Evolutionary conservation across 2,329 filamentous ascomycete genomes (phyloP).

Genomic region (Lachnellula suecica): DNA sequence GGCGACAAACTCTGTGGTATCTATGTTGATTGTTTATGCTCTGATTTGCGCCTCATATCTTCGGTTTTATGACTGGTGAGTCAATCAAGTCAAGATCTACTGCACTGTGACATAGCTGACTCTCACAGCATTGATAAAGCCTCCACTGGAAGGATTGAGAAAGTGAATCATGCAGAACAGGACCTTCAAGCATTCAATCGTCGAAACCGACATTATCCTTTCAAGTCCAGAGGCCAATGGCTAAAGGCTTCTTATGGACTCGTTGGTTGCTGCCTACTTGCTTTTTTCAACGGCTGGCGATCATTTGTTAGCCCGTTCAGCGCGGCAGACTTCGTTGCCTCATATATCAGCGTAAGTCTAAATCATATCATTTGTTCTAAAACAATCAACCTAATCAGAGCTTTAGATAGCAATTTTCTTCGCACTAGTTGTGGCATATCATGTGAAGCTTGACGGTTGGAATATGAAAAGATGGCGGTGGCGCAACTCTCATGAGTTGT

Average conservation of each 20-base stretch:
- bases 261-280: constrained; percentile 10
- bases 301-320: constrained; percentile 15
- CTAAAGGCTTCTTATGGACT: constrained; percentile 12
- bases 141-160: neutral
- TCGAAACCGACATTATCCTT: constrained; percentile 11
- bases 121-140: constrained; percentile 4
- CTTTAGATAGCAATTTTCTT: neutral
- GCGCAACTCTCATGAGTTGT: neutral
- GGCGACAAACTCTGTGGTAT: constrained; percentile 35
- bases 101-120: neutral
- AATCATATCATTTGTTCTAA: no score
- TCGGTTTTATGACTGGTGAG: constrained; percentile 28
- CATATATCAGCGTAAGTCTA: constrained; percentile 13
- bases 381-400: neutral
- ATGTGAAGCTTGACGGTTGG: constrained; percentile 3
- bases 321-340: constrained; percentile 11
- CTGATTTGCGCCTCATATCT: constrained; percentile 35
- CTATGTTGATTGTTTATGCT: constrained; percentile 36
- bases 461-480: neutral
- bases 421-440: constrained; percentile 1
- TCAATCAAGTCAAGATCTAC: neutral
- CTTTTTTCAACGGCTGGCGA: constrained; percentile 17
- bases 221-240: constrained; percentile 17
- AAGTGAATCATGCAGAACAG: neutral
- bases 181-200: constrained; percentile 2